Evolutionary conservation across 768 basidiomycete genomes (phyloP).

Genomic region (Lactarius sp.): DNA sequence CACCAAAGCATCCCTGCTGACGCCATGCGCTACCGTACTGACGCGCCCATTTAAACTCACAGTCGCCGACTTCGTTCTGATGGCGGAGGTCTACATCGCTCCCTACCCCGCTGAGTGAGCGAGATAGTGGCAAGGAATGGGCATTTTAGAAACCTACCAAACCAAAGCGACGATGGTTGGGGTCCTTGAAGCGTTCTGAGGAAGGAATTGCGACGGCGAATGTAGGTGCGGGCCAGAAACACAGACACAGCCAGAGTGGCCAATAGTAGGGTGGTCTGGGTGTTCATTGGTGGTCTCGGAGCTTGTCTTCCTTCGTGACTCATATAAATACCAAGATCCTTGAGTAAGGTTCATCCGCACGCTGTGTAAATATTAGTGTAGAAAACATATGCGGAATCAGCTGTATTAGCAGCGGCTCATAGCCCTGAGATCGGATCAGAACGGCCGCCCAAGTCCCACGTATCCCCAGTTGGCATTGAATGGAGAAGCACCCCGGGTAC

Average conservation of each 20-base stretch:
- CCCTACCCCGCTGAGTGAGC: background rate
- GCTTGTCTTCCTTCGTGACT: no score
- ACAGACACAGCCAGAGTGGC: background rate
- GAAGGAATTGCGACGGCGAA: background rate
- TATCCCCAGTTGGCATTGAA: background rate
- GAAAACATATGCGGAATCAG: background rate
- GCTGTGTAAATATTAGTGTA: background rate
- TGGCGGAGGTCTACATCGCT: background rate
- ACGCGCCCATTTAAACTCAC: no score
- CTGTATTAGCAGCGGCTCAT: background rate
- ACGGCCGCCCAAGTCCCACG: background rate
- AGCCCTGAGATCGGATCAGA: background rate
- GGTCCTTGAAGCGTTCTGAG: background rate
- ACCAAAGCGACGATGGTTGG: no score
- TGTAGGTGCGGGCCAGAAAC: background rate
- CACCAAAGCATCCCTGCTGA: no score
- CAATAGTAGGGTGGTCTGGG: no score
- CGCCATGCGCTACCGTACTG: no score
- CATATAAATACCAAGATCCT: no score
- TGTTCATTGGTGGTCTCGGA: no score
- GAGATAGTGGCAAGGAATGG: constrained; percentile 22
- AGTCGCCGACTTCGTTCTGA: constrained; percentile 25
- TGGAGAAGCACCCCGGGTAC: background rate
- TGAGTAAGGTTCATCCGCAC: background rate
- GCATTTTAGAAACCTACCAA: background rate